These are phyloP conservation scores for Aspergillus awamori DNA, from an alignment of 2,329 filamentous ascomycete species.

Conservation along the genomic window DNA sequence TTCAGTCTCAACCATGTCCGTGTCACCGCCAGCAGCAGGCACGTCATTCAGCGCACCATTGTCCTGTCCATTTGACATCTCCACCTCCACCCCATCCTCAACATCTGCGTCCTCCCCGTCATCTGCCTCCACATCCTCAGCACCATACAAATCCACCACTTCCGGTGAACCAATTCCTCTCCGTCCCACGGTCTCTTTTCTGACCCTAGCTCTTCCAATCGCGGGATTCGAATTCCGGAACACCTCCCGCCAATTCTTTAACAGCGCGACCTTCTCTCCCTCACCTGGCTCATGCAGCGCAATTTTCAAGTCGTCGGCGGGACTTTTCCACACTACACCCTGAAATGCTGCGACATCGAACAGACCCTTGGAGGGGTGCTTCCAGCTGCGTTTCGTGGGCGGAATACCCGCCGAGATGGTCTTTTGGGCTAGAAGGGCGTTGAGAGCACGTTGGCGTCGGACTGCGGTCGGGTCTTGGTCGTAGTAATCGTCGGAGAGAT, in stretches of 20 bases:
- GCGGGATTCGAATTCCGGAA: conserved; percentile 42
- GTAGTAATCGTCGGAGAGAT: conserved; percentile 50
- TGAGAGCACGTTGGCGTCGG: conserved; percentile 24
- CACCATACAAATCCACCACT: background rate
- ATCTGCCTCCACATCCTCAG: background rate
- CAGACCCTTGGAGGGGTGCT: conserved; percentile 13
- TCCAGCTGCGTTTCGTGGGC: conserved; percentile 1
- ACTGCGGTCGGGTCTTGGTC: conserved; percentile 46
- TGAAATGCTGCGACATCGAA: conserved; percentile 38
- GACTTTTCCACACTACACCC: conserved; percentile 45
- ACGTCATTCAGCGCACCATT: background rate
- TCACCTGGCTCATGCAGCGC: conserved; percentile 43
- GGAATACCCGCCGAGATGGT: background rate
- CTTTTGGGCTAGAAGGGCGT: conserved; percentile 3
- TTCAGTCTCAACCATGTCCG: background rate
- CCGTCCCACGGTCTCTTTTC: conserved; percentile 10
- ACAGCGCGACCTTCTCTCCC: conserved; percentile 47
- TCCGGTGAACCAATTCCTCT: background rate
- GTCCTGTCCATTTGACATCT: background rate
- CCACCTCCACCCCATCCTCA: background rate
- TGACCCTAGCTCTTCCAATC: conserved; percentile 27
- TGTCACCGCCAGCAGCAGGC: background rate
- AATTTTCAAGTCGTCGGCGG: conserved; percentile 27
- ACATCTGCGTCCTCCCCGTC: background rate
- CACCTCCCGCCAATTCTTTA: conserved; percentile 51